A percentile compares a stretch with the other conserved stretches of the same genome.
These are phyloP conservation scores for Neurospora sp. DNA, from an alignment of 495 filamentous ascomycete genomes.

Conservation along the genomic window DNA sequence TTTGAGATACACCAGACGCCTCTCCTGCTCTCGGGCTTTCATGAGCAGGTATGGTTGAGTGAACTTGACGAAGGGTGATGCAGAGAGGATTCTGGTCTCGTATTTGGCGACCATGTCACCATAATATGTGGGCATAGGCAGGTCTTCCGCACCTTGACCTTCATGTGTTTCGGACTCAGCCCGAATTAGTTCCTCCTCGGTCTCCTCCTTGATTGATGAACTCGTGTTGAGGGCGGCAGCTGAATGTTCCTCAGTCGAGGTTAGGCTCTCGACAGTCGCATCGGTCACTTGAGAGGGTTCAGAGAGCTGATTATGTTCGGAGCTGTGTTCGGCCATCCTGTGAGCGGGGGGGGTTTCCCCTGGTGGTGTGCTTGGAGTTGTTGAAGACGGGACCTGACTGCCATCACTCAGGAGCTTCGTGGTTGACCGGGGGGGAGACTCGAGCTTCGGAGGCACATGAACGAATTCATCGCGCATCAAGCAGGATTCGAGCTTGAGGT, in stretches of 20 bases:
- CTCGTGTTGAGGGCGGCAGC: slow-evolving; percentile 1
- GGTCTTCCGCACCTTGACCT: slow-evolving; percentile 63
- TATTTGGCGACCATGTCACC: slow-evolving; percentile 89
- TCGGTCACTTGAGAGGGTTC: slow-evolving; percentile 7
- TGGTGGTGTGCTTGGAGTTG: slow-evolving; percentile 17
- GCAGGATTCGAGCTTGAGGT: slow-evolving; percentile 89
- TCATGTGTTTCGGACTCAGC: slow-evolving; percentile 40
- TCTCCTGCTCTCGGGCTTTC: slow-evolving; percentile 82
- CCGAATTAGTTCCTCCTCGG: slow-evolving; percentile 22
- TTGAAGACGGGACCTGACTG: not conserved
- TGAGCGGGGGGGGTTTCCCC: slow-evolving; percentile 11
- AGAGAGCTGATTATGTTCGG: slow-evolving; percentile 1
- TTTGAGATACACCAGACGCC: slow-evolving; percentile 68
- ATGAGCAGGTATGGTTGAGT: slow-evolving; percentile 87
- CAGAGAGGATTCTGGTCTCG: slow-evolving; percentile 84
- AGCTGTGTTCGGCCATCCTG: not conserved
- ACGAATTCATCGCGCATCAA: slow-evolving; percentile 94
- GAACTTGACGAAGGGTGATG: slow-evolving; percentile 93
- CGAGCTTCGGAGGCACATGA: slow-evolving; percentile 60
- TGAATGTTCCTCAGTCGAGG: slow-evolving; percentile 1
- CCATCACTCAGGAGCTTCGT: not conserved
- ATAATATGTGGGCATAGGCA: slow-evolving; percentile 86
- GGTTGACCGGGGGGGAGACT: slow-evolving; percentile 12
- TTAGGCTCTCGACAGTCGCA: not conserved
- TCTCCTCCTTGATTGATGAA: not conserved